Conservation (phyloP, 2,329 filamentous ascomycete species). For the Dactylellina cionopaga region DNA sequence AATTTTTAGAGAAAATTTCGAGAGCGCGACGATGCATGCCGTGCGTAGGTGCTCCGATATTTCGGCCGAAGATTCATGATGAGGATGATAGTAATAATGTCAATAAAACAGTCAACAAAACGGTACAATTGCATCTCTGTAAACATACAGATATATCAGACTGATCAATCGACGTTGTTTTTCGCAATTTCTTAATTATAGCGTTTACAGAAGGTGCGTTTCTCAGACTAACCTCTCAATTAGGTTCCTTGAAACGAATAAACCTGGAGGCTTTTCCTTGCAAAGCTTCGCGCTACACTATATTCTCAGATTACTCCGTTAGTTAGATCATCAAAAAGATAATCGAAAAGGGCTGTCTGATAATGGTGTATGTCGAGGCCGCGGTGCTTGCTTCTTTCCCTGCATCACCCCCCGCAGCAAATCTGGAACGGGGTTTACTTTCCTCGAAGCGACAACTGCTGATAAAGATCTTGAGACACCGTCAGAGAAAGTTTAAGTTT, state of each 20-base stretch:
- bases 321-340: no score
- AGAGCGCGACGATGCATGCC: no score
- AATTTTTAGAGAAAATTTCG: no score
- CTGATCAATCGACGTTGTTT: no score
- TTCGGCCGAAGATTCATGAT: no score
- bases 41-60: no score
- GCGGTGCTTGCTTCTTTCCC: slow-evolving; percentile 3
- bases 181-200: slow-evolving; percentile 11
- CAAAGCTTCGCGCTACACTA: slow-evolving; percentile 11
- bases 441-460: neutral
- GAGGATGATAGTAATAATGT: neutral
- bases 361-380: neutral
- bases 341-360: no score
- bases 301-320: no score
- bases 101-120: no score
- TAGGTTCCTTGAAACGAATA: slow-evolving; percentile 47
- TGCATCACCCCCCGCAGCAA: neutral
- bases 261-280: slow-evolving; percentile 1
- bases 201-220: slow-evolving; percentile 27
- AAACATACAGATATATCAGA: neutral
- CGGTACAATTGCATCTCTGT: neutral
- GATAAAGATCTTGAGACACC: no score
- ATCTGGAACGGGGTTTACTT: neutral
- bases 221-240: slow-evolving; percentile 36
- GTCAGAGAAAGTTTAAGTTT: no score